Base-by-base conservation (phyloP, 257 asterid species). In the Asclepias syriaca region DNA sequence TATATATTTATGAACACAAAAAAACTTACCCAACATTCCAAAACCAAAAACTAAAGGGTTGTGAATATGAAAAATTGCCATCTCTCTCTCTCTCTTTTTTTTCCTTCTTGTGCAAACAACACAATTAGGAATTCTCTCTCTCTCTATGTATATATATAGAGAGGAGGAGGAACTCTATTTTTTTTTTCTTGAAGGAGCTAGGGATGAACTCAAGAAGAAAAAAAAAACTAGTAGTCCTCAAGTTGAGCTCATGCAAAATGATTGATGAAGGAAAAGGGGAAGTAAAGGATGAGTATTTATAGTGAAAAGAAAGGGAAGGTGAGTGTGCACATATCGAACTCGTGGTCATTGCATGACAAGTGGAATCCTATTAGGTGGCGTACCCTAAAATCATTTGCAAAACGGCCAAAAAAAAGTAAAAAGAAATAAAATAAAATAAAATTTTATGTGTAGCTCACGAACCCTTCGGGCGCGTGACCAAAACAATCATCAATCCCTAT, bases 1-100 rank as follows among this genome's bases (percentile, higher is more conserved):
- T 29, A 29, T 29, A 29, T 29, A 29, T 29, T 29, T 29, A 29
- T 29, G 1, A 29, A 29, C 2, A 29, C 3, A 29, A 2, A 29
- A 29, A 29, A 29, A 29, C 43, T 37, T 22, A 84, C 88, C 88
- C 75, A 82, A 73, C 63, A 82, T 49, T 18, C 88, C 88, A 37
- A 84, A 81, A 56, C 74, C 75, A 8, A 81, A 66, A 32, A 63
- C 66, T 83, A 59, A 75, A 18, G 77, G 86, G 49, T 73, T 68
- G 66, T 75, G 74, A 68, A 51, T 58, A 13, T 77, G 73, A 56
- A 79, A 75, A 0, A 75, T 12, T 14, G 80, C 78, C 88, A 84
- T 83, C 16, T 51, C 15, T 50, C 18, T 50, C 14, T 50, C 18
- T 11, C 4, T 49, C 18, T 49, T n/a, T 50, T n/a, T 66, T 66